phyloP scores from a whole-genome alignment of 106 monocot genomes.

The Phalaenopsis aphrodite region DNA sequence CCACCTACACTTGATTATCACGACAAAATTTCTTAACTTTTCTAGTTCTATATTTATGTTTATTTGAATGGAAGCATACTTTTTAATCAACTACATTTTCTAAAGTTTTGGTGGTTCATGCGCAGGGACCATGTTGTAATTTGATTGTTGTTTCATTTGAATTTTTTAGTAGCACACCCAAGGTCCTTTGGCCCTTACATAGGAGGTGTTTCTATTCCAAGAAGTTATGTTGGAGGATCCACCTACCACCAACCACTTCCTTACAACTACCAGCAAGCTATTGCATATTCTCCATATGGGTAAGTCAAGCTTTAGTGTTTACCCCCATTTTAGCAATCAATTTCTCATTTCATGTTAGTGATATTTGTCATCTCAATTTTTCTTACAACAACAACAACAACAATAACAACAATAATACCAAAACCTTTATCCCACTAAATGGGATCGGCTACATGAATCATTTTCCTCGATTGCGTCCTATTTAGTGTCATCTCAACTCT shows the following conservation, averaged over 20 bases:
- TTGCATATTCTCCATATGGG: conserved; percentile 49
- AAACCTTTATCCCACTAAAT: no score
- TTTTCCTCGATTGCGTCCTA: no score
- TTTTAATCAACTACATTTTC: not conserved
- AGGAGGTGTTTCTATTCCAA: conserved; percentile 40
- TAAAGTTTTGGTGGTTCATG: not conserved
- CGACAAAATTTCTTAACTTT: not conserved
- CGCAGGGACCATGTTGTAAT: not conserved
- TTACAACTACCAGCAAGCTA: conserved; percentile 46
- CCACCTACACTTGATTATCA: not conserved
- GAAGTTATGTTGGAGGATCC: conserved; percentile 40
- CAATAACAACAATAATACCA: no score
- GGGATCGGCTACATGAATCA: no score
- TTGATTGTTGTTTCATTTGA: conserved; percentile 11
- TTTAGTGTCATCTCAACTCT: not conserved
- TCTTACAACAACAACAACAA: no score
- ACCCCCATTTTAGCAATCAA: not conserved
- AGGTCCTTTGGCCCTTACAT: conserved; percentile 33
- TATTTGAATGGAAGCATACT: not conserved
- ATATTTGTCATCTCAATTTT: not conserved
- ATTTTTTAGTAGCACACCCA: conserved; percentile 22
- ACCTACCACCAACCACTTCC: conserved; percentile 33
- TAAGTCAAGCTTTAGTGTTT: conserved; percentile 16
- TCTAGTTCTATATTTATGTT: not conserved
- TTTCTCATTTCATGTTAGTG: conserved; percentile 2